Percentiles rank a stretch among this genome's conserved stretches.
Conservation (phyloP, 352 stramenopile genomes). For the Phytophthora cajani region DNA sequence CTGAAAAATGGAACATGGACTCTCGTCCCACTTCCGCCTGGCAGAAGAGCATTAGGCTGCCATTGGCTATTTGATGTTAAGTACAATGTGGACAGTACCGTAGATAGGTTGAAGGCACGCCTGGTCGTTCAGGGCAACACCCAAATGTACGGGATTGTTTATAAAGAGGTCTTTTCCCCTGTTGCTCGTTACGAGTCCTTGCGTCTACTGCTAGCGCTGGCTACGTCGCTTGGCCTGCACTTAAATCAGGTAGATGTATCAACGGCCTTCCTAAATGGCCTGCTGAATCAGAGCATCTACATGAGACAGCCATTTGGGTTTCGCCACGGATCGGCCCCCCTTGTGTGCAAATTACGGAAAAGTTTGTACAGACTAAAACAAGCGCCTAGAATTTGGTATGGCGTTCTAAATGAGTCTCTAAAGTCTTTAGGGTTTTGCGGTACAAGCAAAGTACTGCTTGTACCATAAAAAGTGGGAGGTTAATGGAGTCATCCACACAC, state of each 20-base stretch:
- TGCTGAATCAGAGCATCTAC: slow-evolving; percentile 12
- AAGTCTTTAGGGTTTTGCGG: not conserved
- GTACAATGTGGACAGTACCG: not conserved
- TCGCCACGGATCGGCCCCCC: not conserved
- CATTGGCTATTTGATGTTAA: slow-evolving; percentile 22
- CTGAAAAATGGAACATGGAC: not conserved
- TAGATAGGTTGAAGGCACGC: not conserved
- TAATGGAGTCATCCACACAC: not conserved
- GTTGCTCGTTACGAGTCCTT: slow-evolving; percentile 14
- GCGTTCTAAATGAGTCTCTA: slow-evolving; percentile 6
- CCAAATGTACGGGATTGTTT: slow-evolving; percentile 20
- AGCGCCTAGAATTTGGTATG: slow-evolving; percentile 18
- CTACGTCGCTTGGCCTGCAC: not conserved
- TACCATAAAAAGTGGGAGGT: slow-evolving; percentile 17
- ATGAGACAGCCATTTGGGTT: slow-evolving; percentile 18
- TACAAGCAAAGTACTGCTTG: slow-evolving; percentile 22
- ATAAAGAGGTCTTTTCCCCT: slow-evolving; percentile 9
- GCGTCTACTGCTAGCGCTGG: not conserved
- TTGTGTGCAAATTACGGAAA: slow-evolving; percentile 19
- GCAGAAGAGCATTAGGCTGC: slow-evolving; percentile 5
- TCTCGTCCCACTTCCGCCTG: not conserved
- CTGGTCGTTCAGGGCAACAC: slow-evolving; percentile 1
- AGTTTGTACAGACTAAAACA: slow-evolving; percentile 19
- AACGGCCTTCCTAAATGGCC: slow-evolving; percentile 14
- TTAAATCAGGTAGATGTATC: not conserved